Evolutionary conservation across 805 yeast genomes (phyloP).

Genomic region (Grigorovia yakushimaensis): DNA sequence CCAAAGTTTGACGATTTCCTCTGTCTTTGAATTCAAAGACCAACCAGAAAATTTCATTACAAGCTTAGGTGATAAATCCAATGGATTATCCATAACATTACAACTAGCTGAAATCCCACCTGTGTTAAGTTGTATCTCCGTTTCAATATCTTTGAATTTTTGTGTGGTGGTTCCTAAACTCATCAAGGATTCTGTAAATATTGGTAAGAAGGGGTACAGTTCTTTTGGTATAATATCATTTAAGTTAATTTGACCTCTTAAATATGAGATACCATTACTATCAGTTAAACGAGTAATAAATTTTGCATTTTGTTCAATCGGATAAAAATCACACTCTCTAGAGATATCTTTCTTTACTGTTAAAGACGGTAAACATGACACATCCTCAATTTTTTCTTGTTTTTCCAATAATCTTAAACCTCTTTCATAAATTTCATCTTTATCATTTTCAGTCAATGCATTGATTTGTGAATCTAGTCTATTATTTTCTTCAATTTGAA

Average conservation of each 20-base stretch:
- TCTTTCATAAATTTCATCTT: slow-evolving; percentile 44
- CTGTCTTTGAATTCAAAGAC: slow-evolving; percentile 55
- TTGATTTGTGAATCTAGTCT: slow-evolving; percentile 39
- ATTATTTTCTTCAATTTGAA: slow-evolving; percentile 46
- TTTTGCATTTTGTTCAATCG: slow-evolving; percentile 27
- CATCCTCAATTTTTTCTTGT: slow-evolving; percentile 63
- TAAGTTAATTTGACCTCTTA: slow-evolving; percentile 56
- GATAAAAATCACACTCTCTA: slow-evolving; percentile 35
- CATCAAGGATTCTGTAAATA: slow-evolving; percentile 72
- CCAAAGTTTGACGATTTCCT: slow-evolving; percentile 56
- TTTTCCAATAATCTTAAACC: slow-evolving; percentile 50
- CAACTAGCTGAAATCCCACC: slow-evolving; percentile 73
- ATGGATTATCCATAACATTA: slow-evolving; percentile 48
- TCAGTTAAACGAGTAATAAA: slow-evolving; percentile 45
- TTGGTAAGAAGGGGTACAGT: slow-evolving; percentile 58
- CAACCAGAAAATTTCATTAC: slow-evolving; percentile 56
- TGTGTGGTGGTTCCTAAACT: slow-evolving; percentile 73
- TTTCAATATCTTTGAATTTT: slow-evolving; percentile 73
- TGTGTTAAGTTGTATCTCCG: slow-evolving; percentile 68
- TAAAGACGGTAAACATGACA: slow-evolving; percentile 72
- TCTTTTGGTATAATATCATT: slow-evolving; percentile 45
- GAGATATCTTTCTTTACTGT: slow-evolving; percentile 59
- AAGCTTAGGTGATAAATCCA: slow-evolving; percentile 36
- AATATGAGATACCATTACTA: slow-evolving; percentile 75
- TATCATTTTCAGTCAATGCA: slow-evolving; percentile 45